phyloP scores from a whole-genome alignment of 768 basidiomycete species.

The Kwoniella bestiolae region DNA sequence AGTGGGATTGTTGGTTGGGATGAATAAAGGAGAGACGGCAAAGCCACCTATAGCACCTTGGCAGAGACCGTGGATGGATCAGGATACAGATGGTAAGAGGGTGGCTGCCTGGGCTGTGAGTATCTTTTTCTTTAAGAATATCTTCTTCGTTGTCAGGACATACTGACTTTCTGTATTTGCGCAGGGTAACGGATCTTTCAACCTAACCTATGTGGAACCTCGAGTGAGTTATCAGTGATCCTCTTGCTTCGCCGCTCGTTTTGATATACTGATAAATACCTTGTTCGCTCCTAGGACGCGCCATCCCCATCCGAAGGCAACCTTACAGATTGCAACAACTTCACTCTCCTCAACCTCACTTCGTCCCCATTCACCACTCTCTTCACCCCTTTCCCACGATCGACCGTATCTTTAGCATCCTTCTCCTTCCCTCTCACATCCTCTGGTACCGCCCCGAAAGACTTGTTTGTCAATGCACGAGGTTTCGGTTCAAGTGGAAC shows the following conservation, averaged over 20 bases:
- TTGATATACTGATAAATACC: neutral
- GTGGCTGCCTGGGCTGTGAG: constrained; percentile 30
- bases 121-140: constrained; percentile 11
- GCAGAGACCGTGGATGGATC: constrained; percentile 33
- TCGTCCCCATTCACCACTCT: constrained; percentile 34
- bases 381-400: constrained; percentile 44
- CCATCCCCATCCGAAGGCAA: constrained; percentile 42
- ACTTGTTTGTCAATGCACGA: constrained; percentile 35
- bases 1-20: constrained; percentile 42
- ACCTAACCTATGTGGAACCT: constrained; percentile 36
- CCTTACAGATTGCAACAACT: constrained; percentile 43
- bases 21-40: constrained; percentile 11
- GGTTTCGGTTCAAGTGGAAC: constrained; percentile 49
- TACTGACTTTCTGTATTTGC: constrained; percentile 1
- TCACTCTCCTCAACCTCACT: constrained; percentile 36
- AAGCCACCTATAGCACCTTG: neutral
- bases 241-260: too few species aligned
- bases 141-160: neutral
- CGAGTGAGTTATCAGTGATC: constrained; percentile 33
- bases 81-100: constrained; percentile 26
- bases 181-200: constrained; percentile 21
- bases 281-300: constrained; percentile 35
- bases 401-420: constrained; percentile 38
- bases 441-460: constrained; percentile 20
- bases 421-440: constrained; percentile 41